These are phyloP conservation scores for Vicia villosa DNA, from an alignment of 306 rosid species.

Conservation along the genomic window DNA sequence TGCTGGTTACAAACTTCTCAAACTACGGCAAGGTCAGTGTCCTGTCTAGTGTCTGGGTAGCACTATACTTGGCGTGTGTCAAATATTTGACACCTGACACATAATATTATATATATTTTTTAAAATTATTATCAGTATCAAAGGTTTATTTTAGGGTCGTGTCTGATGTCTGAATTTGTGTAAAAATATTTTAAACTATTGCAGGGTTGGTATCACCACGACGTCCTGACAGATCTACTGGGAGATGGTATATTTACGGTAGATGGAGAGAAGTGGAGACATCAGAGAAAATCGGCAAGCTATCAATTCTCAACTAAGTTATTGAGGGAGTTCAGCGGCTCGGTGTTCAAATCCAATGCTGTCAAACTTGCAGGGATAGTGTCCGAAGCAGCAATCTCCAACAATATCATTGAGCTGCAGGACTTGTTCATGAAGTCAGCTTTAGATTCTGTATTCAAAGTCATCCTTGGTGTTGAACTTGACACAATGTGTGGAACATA, in stretches of 20 bases:
- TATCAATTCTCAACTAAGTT: conserved; percentile 60
- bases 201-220: conserved; percentile 60
- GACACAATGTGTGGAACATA: conserved; percentile 44
- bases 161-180: no score
- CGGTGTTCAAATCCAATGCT: conserved; percentile 49
- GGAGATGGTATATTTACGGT: conserved; percentile 77
- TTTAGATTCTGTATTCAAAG: conserved; percentile 37
- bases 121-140: no score
- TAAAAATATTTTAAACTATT: background rate
- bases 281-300: conserved; percentile 67
- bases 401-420: conserved; percentile 50
- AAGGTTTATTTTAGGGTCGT: no score
- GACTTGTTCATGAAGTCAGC: conserved; percentile 41
- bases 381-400: conserved; percentile 50
- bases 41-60: no score
- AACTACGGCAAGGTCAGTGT: conserved; percentile 1
- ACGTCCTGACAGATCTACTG: conserved; percentile 54
- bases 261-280: conserved; percentile 64
- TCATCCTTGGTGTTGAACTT: conserved; percentile 42
- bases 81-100: no score
- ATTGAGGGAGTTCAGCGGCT: conserved; percentile 58
- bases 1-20: conserved; percentile 33
- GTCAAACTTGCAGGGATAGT: conserved; percentile 51
- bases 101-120: no score
- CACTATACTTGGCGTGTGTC: no score